Conservation (phyloP, 129 eudicot species). For the Lactuca saligna region DNA sequence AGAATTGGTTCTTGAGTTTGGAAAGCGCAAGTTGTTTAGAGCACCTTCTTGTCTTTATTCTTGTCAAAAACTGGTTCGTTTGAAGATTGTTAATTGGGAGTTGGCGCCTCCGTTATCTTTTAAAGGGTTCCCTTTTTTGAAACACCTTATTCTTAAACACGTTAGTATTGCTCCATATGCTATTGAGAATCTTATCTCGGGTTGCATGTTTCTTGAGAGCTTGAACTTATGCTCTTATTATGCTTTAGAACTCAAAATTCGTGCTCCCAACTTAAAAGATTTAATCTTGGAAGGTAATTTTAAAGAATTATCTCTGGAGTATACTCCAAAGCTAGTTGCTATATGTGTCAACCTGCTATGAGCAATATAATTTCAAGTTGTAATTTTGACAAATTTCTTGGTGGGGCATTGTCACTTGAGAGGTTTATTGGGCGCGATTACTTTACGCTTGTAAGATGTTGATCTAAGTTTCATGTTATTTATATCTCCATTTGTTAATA, state of each 20-base stretch:
- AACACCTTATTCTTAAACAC: slow-evolving; percentile 77
- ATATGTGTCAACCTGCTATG: slow-evolving; percentile 83
- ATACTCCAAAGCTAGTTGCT: slow-evolving; percentile 66
- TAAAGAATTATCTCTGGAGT: slow-evolving; percentile 74
- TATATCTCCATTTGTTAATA: too few species aligned
- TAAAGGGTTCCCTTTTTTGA: slow-evolving; percentile 65
- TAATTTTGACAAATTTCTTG: slow-evolving; percentile 89
- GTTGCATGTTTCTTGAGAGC: slow-evolving; percentile 87
- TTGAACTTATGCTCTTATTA: slow-evolving; percentile 77
- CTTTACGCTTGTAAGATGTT: slow-evolving; percentile 73
- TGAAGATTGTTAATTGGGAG: slow-evolving; percentile 91
- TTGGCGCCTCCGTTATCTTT: slow-evolving; percentile 72
- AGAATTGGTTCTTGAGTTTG: slow-evolving; percentile 73
- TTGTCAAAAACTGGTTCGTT: slow-evolving; percentile 52
- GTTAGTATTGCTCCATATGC: slow-evolving; percentile 70
- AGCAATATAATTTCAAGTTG: slow-evolving; percentile 75
- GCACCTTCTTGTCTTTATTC: slow-evolving; percentile 74
- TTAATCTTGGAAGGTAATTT: slow-evolving; percentile 88
- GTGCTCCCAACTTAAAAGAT: slow-evolving; percentile 84
- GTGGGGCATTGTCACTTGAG: slow-evolving; percentile 77
- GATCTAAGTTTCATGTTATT: background rate
- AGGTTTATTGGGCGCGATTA: slow-evolving; percentile 77
- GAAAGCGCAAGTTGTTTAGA: slow-evolving; percentile 87
- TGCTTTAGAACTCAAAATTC: slow-evolving; percentile 70
- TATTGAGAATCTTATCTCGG: slow-evolving; percentile 64